These are phyloP conservation scores for Jatropha podagrica DNA, from an alignment of 441 rosid genomes.

Conservation along the genomic window DNA sequence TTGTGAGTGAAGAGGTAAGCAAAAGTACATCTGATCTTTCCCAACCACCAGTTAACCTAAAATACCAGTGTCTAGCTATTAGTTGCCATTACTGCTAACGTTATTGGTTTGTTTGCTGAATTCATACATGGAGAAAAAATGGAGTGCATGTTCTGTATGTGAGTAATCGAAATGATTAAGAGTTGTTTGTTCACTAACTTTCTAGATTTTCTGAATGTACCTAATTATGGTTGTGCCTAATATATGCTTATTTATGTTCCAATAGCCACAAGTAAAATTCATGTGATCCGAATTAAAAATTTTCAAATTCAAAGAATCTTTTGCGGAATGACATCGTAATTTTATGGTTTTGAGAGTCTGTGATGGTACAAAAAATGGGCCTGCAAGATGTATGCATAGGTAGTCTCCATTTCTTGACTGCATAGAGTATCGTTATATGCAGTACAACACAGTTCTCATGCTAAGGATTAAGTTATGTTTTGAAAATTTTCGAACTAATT, in stretches of 20 bases:
- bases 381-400: background rate
- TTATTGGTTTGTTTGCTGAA: background rate
- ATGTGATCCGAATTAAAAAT: background rate
- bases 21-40: background rate
- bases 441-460: background rate
- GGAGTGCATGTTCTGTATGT: background rate
- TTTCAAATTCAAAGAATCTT: background rate
- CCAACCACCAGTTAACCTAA: background rate
- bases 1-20: conserved; percentile 73
- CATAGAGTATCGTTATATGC: background rate
- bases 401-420: background rate
- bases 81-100: background rate
- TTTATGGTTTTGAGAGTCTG: background rate
- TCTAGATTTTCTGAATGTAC: background rate
- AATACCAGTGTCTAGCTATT: background rate
- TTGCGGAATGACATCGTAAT: background rate
- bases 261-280: background rate
- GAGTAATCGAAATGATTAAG: background rate
- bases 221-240: background rate
- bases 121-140: background rate
- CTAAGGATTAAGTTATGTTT: background rate
- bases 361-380: conserved; percentile 2
- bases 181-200: background rate
- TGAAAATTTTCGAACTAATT: background rate
- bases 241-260: background rate